Evolutionary conservation across 176 grass and related monocot species (phyloP).

Genomic region (Oryza meridionalis): DNA sequence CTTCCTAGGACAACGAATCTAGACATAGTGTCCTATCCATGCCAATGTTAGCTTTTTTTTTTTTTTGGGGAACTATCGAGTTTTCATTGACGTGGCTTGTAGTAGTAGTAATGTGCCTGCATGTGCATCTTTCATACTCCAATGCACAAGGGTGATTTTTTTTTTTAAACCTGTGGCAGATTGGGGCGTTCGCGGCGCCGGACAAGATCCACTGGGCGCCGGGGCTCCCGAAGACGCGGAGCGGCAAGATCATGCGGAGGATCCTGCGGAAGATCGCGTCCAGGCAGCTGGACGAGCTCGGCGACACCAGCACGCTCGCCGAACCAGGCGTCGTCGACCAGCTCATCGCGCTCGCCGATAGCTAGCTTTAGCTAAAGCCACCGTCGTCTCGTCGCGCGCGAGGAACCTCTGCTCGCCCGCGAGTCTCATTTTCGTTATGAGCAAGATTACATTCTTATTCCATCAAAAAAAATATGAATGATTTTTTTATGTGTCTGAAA

Average conservation of each 20-base stretch:
- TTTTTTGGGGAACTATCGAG: too few relatives aligned
- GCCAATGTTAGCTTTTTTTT: too few relatives aligned
- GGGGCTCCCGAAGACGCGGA: conserved; percentile 94
- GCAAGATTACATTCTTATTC: neutral
- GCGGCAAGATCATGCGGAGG: conserved; percentile 98
- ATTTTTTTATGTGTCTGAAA: too few relatives aligned
- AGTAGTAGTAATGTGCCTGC: too few relatives aligned
- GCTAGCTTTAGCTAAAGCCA: conserved; percentile 4
- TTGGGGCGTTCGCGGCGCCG: conserved; percentile 95
- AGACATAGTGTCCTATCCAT: too few relatives aligned
- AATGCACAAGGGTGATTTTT: too few relatives aligned
- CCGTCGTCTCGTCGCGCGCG: too few relatives aligned
- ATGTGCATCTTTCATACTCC: too few relatives aligned
- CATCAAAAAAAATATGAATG: neutral
- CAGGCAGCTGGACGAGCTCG: conserved; percentile 86
- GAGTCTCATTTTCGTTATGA: neutral
- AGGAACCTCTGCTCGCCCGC: neutral
- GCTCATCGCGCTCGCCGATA: conserved; percentile 74
- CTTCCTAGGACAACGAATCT: too few relatives aligned
- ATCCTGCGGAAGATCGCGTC: conserved; percentile 94
- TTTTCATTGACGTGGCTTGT: too few relatives aligned
- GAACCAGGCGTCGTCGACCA: conserved; percentile 86
- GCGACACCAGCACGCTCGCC: conserved; percentile 96
- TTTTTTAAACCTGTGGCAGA: conserved; percentile 36
- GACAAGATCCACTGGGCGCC: conserved; percentile 99